Conservation (phyloP, 179 eudicot species). For the Amaranthus tricolor region DNA sequence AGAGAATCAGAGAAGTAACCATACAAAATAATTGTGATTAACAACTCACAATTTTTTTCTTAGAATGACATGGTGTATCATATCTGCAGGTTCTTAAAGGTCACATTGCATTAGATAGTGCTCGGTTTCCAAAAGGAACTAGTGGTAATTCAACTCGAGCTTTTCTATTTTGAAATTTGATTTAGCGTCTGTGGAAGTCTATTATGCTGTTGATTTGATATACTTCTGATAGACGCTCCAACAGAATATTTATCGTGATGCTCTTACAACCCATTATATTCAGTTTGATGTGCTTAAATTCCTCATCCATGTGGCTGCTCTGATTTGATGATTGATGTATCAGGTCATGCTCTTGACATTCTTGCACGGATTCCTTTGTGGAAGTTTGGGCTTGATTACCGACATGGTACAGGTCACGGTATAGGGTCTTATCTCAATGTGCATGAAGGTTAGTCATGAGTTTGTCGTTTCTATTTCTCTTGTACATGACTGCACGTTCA, state of each 20-base stretch:
- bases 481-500: background rate
- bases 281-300: conserved; percentile 3
- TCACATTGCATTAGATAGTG: conserved; percentile 79
- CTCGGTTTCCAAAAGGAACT: conserved; percentile 92
- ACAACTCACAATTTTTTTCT: too few relatives aligned
- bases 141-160: conserved; percentile 49
- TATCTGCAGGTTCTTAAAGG: conserved; percentile 87
- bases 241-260: background rate
- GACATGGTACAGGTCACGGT: conserved; percentile 98
- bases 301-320: background rate
- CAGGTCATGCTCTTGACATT: conserved; percentile 82
- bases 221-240: background rate
- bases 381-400: conserved; percentile 95
- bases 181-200: conserved; percentile 8
- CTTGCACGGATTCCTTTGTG: conserved; percentile 93
- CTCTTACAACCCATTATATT: background rate
- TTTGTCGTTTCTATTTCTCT: conserved; percentile 3
- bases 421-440: conserved; percentile 88
- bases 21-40: too few relatives aligned
- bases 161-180: background rate
- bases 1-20: too few relatives aligned
- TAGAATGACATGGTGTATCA: background rate
- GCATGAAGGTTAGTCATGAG: conserved; percentile 73
- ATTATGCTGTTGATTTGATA: background rate
- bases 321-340: conserved; percentile 14